Percentiles rank a stretch among this genome's conserved stretches.
Evolutionary conservation across 164 flowering plant genomes (phyloP).

Genomic region (Amborella trichopoda): DNA sequence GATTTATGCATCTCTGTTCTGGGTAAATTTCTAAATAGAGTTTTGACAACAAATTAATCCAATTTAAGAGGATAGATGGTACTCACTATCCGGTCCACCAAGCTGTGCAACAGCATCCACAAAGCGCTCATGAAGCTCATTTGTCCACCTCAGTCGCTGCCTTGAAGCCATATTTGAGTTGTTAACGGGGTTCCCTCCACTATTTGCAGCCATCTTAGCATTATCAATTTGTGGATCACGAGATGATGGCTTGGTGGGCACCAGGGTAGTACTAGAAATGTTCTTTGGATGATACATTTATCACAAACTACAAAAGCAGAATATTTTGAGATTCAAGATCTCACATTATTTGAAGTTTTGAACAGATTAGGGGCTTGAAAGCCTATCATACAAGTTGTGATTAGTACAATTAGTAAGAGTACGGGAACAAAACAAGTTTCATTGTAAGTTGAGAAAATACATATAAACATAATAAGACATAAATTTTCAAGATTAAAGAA

Average conservation of each 20-base stretch:
- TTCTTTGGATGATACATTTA: slow-evolving; percentile 24
- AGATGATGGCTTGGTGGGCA: slow-evolving; percentile 16
- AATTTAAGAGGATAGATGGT: slow-evolving; percentile 2
- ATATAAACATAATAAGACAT: background rate
- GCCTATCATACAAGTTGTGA: too few species aligned
- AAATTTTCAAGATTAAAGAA: background rate
- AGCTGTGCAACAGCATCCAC: slow-evolving; percentile 91
- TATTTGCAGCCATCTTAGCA: slow-evolving; percentile 25
- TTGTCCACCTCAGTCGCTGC: slow-evolving; percentile 89
- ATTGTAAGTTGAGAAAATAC: too few species aligned
- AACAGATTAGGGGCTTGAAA: too few species aligned
- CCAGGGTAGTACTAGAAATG: slow-evolving; percentile 29
- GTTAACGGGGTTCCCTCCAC: slow-evolving; percentile 32
- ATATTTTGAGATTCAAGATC: too few species aligned
- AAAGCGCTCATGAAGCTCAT: slow-evolving; percentile 91
- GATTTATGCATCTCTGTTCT: too few species aligned
- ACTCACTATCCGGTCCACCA: slow-evolving; percentile 95
- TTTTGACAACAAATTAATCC: too few species aligned
- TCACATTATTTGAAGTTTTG: too few species aligned
- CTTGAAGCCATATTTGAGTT: slow-evolving; percentile 52
- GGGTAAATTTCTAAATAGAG: too few species aligned
- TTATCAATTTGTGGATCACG: slow-evolving; percentile 26
- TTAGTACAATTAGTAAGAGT: too few species aligned
- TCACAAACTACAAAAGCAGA: slow-evolving; percentile 13
- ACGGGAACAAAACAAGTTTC: too few species aligned